phyloP scores from a whole-genome alignment of 257 asterid genomes.

The Cordia subcordata region DNA sequence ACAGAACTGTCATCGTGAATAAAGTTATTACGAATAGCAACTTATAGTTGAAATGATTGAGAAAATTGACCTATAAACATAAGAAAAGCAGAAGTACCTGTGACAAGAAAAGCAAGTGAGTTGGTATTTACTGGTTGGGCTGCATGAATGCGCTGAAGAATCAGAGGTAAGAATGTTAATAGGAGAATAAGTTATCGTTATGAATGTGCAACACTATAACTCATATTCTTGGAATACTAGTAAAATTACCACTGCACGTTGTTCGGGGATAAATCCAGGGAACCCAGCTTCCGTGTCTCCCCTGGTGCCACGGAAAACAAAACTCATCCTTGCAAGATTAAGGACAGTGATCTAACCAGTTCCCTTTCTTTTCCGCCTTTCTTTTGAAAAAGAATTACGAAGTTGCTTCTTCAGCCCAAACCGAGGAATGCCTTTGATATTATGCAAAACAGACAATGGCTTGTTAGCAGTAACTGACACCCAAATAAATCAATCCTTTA shows the following conservation, averaged over 20 bases:
- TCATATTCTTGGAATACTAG: too few species aligned
- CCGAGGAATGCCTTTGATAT: too few species aligned
- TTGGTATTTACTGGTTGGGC: constrained; percentile 90
- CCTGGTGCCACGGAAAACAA: constrained; percentile 92
- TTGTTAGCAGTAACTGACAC: too few species aligned
- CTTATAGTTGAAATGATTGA: constrained; percentile 15
- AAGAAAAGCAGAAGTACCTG: constrained; percentile 50
- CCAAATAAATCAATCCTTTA: too few species aligned
- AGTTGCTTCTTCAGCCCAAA: too few species aligned
- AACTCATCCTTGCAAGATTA: constrained; percentile 54
- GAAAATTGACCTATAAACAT: constrained; percentile 5
- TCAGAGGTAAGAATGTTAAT: background rate
- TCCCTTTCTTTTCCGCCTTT: too few species aligned
- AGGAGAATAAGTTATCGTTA: too few species aligned
- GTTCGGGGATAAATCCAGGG: constrained; percentile 82
- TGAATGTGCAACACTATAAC: too few species aligned
- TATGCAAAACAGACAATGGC: too few species aligned
- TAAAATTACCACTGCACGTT: constrained; percentile 70
- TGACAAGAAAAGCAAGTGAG: constrained; percentile 90
- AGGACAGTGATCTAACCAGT: too few species aligned
- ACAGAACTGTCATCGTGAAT: constrained; percentile 62
- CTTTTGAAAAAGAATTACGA: background rate
- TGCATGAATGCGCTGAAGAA: constrained; percentile 73
- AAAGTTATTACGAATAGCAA: constrained; percentile 16
- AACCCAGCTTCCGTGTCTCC: constrained; percentile 91